Percentiles rank a stretch among this genome's conserved stretches.
Conservation (phyloP, 345 rosid genomes). For the Bretschneidera sinensis region DNA sequence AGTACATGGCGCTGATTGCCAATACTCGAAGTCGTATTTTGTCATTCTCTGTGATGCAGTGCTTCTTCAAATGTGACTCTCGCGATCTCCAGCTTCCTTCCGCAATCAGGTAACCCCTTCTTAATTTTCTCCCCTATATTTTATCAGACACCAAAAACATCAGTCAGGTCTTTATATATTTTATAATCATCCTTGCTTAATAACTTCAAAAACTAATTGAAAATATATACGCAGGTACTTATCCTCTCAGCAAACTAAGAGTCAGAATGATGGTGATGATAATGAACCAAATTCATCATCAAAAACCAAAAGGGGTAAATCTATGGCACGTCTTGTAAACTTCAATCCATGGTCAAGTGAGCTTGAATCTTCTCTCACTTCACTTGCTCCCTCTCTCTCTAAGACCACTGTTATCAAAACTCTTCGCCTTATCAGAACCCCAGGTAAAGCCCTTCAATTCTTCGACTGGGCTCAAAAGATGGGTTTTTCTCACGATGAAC, state of each 20-base stretch:
- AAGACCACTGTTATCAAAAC: conserved; percentile 50
- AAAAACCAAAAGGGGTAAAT: conserved; percentile 43
- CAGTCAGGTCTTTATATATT: not conserved
- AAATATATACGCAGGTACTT: conserved; percentile 11
- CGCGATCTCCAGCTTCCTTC: not conserved
- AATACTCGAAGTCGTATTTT: not conserved
- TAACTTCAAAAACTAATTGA: not conserved
- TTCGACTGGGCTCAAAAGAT: conserved; percentile 49
- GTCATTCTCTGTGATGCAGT: not conserved
- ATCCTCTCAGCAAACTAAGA: conserved; percentile 1
- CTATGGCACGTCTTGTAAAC: conserved; percentile 53
- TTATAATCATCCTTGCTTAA: too few relatives aligned
- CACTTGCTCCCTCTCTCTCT: conserved; percentile 42
- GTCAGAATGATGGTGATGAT: not conserved
- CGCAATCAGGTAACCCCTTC: not conserved
- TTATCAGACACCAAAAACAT: not conserved
- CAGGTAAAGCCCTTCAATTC: conserved; percentile 56
- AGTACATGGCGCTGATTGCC: not conserved
- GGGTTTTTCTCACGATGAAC: conserved; percentile 47
- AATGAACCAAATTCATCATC: conserved; percentile 16
- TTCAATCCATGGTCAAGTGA: conserved; percentile 50
- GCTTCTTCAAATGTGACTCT: not conserved
- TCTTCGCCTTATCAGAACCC: conserved; percentile 47
- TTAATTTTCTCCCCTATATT: too few relatives aligned
- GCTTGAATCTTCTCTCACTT: conserved; percentile 54